Evolutionary conservation across 1,284 basidiomycete genomes (phyloP).

Genomic region (Hortiboletus rubellus): DNA sequence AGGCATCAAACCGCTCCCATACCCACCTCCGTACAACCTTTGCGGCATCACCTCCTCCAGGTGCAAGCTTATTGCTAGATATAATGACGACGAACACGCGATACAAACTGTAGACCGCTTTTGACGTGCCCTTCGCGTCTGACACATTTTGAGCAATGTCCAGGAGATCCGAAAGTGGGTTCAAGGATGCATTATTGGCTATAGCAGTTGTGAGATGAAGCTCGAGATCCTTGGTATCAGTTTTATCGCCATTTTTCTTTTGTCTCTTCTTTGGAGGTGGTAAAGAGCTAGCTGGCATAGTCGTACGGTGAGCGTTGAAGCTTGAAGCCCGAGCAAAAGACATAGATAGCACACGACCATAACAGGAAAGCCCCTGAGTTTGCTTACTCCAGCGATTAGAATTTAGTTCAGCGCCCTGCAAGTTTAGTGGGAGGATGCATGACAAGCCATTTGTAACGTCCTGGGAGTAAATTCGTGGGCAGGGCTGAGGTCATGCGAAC

Average conservation of each 20-base stretch:
- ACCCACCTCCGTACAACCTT: conserved; percentile 77
- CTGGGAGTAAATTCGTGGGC: background rate
- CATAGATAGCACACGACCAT: background rate
- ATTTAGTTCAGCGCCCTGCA: too few relatives aligned
- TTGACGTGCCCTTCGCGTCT: conserved; percentile 62
- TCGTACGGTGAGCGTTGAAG: background rate
- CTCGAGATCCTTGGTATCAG: conserved; percentile 51
- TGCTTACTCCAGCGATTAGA: too few relatives aligned
- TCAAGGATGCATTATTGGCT: conserved; percentile 62
- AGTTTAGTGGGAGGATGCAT: too few relatives aligned
- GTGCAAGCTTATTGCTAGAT: conserved; percentile 54
- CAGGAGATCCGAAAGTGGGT: conserved; percentile 77
- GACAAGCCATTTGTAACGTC: background rate
- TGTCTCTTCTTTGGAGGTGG: conserved; percentile 58
- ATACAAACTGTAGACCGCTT: conserved; percentile 81
- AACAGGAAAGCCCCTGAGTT: conserved; percentile 15
- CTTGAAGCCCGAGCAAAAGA: background rate
- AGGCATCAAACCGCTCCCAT: conserved; percentile 66
- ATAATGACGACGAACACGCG: conserved; percentile 74
- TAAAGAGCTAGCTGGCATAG: conserved; percentile 46
- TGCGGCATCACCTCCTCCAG: conserved; percentile 50
- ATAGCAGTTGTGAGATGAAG: conserved; percentile 50
- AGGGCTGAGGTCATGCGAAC: too few relatives aligned
- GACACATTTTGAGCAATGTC: conserved; percentile 48
- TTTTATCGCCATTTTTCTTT: conserved; percentile 41